A percentile compares a stretch with the other conserved stretches of the same genome.
Evolutionary conservation across 306 rosid species (phyloP).

Genomic region (Gastrolobium bilobum): DNA sequence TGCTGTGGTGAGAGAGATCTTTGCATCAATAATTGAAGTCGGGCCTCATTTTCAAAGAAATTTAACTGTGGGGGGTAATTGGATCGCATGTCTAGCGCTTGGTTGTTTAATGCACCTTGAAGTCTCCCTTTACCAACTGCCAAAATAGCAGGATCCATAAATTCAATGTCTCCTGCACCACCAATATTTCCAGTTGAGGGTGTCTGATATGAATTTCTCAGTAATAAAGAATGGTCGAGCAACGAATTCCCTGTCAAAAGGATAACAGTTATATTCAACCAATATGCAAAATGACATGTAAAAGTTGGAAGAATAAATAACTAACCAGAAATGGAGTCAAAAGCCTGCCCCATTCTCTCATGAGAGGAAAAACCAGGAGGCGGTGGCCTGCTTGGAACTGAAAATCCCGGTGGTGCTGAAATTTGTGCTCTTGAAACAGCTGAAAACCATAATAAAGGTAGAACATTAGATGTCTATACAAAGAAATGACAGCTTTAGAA

Average conservation of each 20-base stretch:
- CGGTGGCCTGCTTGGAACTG: conserved; percentile 80
- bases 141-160: conserved; percentile 93
- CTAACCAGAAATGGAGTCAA: conserved; percentile 78
- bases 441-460: conserved; percentile 46
- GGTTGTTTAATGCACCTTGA: conserved; percentile 72
- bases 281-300: neutral
- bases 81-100: conserved; percentile 70
- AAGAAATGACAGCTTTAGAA: conserved; percentile 3
- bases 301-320: conserved; percentile 15
- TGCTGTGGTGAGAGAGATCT: conserved; percentile 84
- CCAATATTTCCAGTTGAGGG: conserved; percentile 63
- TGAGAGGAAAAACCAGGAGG: conserved; percentile 90
- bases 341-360: conserved; percentile 74
- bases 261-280: conserved; percentile 4
- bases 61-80: conserved; percentile 66
- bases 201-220: conserved; percentile 75
- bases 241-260: conserved; percentile 69
- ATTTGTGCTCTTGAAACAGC: conserved; percentile 80
- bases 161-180: conserved; percentile 75
- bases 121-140: conserved; percentile 88
- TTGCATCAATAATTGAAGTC: conserved; percentile 84
- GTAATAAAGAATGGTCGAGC: conserved; percentile 61
- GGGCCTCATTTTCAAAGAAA: conserved; percentile 77
- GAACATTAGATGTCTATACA: conserved; percentile 29
- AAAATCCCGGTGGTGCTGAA: conserved; percentile 93